A percentile compares a stretch with the other conserved stretches of the same genome.
Evolutionary conservation across 345 rosid species (phyloP).

Genomic region (Jatropha curcas): DNA sequence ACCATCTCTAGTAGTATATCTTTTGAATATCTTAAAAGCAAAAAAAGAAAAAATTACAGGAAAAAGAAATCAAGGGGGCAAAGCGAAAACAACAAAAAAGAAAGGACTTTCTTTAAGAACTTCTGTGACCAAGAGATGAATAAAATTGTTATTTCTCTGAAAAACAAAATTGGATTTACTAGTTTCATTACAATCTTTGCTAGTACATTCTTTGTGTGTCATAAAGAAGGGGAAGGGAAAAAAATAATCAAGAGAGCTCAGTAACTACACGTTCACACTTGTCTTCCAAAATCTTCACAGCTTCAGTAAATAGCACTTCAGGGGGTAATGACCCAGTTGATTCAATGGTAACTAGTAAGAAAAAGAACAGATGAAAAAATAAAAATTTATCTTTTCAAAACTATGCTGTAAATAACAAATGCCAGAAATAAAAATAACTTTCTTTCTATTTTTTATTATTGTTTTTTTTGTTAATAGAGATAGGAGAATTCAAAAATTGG

Average conservation of each 20-base stretch:
- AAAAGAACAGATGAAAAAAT: conserved; percentile 6
- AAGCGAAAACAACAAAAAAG: neutral
- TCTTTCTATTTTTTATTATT: no score
- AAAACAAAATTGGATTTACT: neutral
- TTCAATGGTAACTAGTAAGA: conserved; percentile 71
- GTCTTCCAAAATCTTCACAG: conserved; percentile 84
- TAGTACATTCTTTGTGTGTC: neutral
- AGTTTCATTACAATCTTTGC: neutral
- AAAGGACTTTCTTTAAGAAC: neutral
- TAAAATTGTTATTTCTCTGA: conserved; percentile 6
- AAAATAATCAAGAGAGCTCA: conserved; percentile 57
- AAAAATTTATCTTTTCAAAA: neutral
- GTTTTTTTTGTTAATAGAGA: neutral
- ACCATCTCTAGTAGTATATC: no score
- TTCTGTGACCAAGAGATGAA: neutral
- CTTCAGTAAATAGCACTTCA: conserved; percentile 77
- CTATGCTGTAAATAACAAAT: neutral
- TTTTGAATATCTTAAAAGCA: no score
- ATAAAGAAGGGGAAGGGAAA: neutral
- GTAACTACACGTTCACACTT: conserved; percentile 71
- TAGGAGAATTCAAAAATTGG: neutral
- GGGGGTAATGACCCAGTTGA: conserved; percentile 88
- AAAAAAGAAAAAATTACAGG: neutral
- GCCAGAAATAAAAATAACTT: neutral
- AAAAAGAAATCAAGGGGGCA: no score